phyloP scores from a whole-genome alignment of 2,329 filamentous ascomycete species.

The Fusarium napiforme region DNA sequence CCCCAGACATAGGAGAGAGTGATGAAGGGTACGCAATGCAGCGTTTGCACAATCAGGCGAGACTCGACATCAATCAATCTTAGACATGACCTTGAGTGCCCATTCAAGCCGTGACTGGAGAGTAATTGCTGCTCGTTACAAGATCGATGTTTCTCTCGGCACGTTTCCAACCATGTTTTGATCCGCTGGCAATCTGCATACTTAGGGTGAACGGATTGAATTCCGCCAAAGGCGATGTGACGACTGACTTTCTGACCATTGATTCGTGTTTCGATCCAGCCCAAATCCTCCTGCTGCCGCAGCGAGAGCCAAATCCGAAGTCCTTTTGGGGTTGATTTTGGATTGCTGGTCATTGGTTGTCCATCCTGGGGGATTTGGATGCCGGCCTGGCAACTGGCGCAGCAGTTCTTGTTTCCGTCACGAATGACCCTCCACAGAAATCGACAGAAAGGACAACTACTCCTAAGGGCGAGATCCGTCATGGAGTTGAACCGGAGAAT shows the following conservation, averaged over 20 bases:
- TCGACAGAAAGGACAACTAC: background rate
- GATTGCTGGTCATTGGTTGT: background rate
- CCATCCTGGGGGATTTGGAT: background rate
- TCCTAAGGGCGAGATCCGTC: background rate
- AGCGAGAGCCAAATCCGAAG: fast-evolving
- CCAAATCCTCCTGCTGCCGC: background rate
- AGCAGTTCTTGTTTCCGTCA: background rate
- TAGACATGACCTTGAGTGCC: background rate
- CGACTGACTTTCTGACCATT: background rate
- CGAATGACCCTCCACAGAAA: background rate
- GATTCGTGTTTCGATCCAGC: background rate
- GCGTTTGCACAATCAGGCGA: background rate
- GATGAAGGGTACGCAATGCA: background rate
- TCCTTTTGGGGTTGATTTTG: background rate
- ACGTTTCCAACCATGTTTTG: background rate
- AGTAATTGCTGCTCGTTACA: background rate
- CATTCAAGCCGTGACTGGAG: too few relatives aligned
- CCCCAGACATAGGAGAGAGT: background rate
- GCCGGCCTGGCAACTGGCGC: background rate
- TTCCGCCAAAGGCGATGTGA: background rate
- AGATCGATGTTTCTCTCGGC: background rate
- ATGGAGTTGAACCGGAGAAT: background rate
- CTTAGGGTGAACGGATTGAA: background rate
- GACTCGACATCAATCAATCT: background rate
- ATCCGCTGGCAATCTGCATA: background rate